These are phyloP conservation scores for Collybia nuda DNA, from an alignment of 768 basidiomycete genomes.

Conservation along the genomic window DNA sequence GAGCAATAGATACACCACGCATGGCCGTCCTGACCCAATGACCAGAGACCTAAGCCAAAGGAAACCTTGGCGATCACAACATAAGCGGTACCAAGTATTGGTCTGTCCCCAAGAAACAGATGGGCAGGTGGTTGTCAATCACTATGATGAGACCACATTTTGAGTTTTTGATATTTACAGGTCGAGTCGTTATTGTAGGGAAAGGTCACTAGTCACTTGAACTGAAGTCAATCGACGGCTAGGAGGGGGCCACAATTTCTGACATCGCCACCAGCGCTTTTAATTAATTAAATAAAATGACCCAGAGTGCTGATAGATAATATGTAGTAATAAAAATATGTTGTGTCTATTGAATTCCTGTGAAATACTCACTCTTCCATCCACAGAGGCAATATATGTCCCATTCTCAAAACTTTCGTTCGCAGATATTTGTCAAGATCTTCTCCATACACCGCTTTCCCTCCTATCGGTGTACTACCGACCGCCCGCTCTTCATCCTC, in stretches of 20 bases:
- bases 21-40: too few relatives aligned
- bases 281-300: not conserved
- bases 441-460: constrained; percentile 69
- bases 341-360: not conserved
- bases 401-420: constrained; percentile 97
- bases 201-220: too few relatives aligned
- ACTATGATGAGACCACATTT: too few relatives aligned
- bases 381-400: constrained; percentile 80
- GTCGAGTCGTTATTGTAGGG: too few relatives aligned
- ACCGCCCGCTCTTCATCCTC: constrained; percentile 39
- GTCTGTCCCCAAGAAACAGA: too few relatives aligned
- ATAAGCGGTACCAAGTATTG: too few relatives aligned
- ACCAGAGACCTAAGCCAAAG: too few relatives aligned
- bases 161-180: too few relatives aligned
- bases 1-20: not conserved
- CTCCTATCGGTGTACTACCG: constrained; percentile 83
- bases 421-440: constrained; percentile 94
- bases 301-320: not conserved
- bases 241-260: not conserved
- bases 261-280: not conserved
- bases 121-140: too few relatives aligned
- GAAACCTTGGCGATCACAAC: too few relatives aligned
- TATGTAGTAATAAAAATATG: not conserved
- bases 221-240: too few relatives aligned
- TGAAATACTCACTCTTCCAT: constrained; percentile 27